Evolutionary conservation across 1,284 basidiomycete species (phyloP).

Genomic region (Xerocomus cyaneibrunnescens): DNA sequence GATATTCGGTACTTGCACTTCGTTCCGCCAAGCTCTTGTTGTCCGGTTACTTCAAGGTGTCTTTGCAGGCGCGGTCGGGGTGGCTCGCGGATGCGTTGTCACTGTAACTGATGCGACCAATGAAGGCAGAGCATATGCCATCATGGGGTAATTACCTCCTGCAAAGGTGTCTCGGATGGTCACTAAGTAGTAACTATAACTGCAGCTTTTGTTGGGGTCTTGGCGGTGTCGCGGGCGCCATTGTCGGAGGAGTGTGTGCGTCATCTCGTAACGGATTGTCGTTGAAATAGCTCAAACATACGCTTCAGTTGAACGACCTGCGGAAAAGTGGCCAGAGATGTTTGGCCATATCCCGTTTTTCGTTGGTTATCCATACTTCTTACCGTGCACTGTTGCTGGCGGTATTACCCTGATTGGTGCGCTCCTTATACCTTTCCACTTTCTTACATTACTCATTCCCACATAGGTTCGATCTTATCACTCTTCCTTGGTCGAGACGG

Average conservation of each 20-base stretch:
- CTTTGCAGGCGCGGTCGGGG: constrained; percentile 93
- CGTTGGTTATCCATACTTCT: constrained; percentile 83
- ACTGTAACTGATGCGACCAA: constrained; percentile 90
- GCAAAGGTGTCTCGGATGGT: not conserved
- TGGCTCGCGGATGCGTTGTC: constrained; percentile 86
- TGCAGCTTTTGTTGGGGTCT: constrained; percentile 90
- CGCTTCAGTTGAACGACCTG: constrained; percentile 75
- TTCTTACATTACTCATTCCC: constrained; percentile 2
- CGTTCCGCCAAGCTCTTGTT: constrained; percentile 80
- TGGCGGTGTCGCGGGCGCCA: constrained; percentile 88
- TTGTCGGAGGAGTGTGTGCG: constrained; percentile 83
- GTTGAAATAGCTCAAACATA: constrained; percentile 1
- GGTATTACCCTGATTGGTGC: constrained; percentile 70
- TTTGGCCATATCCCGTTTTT: constrained; percentile 73
- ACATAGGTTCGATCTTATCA: constrained; percentile 74
- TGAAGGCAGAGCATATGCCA: constrained; percentile 92
- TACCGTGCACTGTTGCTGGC: constrained; percentile 84
- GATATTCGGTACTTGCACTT: constrained; percentile 84
- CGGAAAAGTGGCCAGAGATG: constrained; percentile 77
- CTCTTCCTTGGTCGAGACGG: constrained; percentile 92
- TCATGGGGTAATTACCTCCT: constrained; percentile 64
- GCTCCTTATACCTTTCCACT: constrained; percentile 16
- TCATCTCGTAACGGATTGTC: constrained; percentile 14
- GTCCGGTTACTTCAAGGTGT: constrained; percentile 93
- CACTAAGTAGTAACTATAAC: constrained; percentile 5